These are phyloP conservation scores for Sugiyamaella mastotermitis DNA, from an alignment of 805 yeast species.

Conservation along the genomic window DNA sequence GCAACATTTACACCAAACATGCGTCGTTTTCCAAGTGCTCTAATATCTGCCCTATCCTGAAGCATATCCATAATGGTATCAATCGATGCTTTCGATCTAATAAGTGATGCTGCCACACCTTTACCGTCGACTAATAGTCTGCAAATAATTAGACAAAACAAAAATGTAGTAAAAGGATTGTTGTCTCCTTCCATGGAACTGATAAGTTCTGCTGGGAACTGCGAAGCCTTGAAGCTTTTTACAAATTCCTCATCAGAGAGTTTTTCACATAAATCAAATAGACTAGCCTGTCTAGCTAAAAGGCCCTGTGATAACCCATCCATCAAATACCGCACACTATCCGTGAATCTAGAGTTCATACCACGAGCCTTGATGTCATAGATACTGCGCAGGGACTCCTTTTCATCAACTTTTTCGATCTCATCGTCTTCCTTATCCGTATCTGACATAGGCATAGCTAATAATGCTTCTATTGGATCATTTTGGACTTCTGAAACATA, in stretches of 20 bases:
- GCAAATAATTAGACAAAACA: constrained; percentile 9
- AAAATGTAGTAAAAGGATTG: constrained; percentile 10
- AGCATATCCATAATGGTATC: constrained; percentile 10
- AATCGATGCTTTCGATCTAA: constrained; percentile 3
- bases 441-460: background rate
- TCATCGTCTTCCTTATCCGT: constrained; percentile 1
- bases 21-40: background rate
- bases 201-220: constrained; percentile 9
- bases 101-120: constrained; percentile 11
- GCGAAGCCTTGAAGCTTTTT: constrained; percentile 11
- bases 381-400: constrained; percentile 2
- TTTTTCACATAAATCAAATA: constrained; percentile 14
- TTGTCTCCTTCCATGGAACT: constrained; percentile 3
- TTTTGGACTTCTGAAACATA: background rate
- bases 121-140: constrained; percentile 11
- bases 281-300: constrained; percentile 6
- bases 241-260: constrained; percentile 10
- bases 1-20: background rate
- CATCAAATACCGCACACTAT: constrained; percentile 13
- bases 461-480: background rate
- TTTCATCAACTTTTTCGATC: constrained; percentile 4
- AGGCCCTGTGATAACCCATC: constrained; percentile 12
- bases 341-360: constrained; percentile 9
- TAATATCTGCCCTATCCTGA: constrained; percentile 10
- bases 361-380: constrained; percentile 17